Evolutionary conservation across 768 basidiomycete genomes (phyloP).

Genomic region (Strobilomyces dryophilus): DNA sequence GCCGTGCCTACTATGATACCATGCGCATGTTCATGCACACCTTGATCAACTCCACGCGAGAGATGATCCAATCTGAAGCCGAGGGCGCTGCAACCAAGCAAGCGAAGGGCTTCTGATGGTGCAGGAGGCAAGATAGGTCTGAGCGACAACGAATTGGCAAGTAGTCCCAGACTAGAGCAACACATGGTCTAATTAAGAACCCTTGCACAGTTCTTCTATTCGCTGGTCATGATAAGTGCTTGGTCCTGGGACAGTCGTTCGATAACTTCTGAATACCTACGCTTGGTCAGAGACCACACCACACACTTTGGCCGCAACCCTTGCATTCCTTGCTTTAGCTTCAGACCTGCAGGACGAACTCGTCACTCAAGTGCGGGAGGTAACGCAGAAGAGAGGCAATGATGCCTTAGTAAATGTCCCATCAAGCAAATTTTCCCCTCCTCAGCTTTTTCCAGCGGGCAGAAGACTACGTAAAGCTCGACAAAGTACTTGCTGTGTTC

Average conservation of each 20-base stretch:
- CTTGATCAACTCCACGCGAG: conserved; percentile 6
- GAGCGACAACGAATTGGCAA: conserved; percentile 18
- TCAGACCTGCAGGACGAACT: conserved; percentile 30
- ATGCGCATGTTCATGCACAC: conserved; percentile 20
- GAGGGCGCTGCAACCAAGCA: neutral
- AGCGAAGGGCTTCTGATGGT: conserved; percentile 18
- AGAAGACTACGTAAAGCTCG: conserved; percentile 27
- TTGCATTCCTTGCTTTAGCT: conserved; percentile 30
- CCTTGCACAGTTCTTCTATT: conserved; percentile 43
- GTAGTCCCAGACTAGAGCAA: neutral
- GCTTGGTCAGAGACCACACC: conserved; percentile 31
- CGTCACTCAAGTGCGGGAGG: conserved; percentile 27
- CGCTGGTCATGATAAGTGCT: conserved; percentile 50
- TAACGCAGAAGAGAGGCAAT: conserved; percentile 18
- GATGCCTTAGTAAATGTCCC: conserved; percentile 12
- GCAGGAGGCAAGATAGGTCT: conserved; percentile 15
- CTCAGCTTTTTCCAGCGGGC: conserved; percentile 6
- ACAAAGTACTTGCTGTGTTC: conserved; percentile 28
- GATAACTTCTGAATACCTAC: neutral
- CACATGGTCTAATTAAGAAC: neutral
- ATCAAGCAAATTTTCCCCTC: neutral
- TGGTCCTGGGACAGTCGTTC: neutral
- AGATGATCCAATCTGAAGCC: conserved; percentile 7
- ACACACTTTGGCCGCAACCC: conserved; percentile 30
- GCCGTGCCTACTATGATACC: conserved; percentile 20